These are phyloP conservation scores for Pestalotiopsis sp. DNA, from an alignment of 2,329 filamentous ascomycete genomes.

Conservation along the genomic window DNA sequence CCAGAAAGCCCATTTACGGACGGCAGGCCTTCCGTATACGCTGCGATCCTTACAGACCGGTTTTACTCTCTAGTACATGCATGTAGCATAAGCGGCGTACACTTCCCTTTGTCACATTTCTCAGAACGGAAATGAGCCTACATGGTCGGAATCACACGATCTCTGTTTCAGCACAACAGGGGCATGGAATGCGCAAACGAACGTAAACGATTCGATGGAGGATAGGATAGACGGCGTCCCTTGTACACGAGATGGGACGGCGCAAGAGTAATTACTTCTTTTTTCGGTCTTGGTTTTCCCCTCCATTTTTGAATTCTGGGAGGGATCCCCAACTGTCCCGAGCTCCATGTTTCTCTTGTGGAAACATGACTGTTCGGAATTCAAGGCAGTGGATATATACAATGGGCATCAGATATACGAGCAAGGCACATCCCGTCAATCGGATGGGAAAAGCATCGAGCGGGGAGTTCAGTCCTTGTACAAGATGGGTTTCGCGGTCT, in stretches of 20 bases:
- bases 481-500: not conserved
- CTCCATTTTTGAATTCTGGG: conserved; percentile 3
- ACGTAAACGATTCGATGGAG: not conserved
- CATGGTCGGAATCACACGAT: not conserved
- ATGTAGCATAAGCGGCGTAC: conserved; percentile 29
- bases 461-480: conserved; percentile 4
- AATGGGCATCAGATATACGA: conserved; percentile 2
- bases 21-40: conserved; percentile 4
- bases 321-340: not conserved
- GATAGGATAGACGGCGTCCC: conserved; percentile 16
- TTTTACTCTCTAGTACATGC: conserved; percentile 13
- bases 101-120: conserved; percentile 16
- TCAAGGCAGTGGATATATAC: not conserved
- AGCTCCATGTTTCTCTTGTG: not conserved
- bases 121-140: not conserved
- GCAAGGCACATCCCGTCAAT: not conserved
- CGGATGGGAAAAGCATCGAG: not conserved
- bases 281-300: conserved; percentile 2
- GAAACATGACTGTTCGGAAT: not conserved
- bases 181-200: not conserved
- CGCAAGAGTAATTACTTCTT: not conserved
- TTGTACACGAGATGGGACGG: conserved; percentile 20
- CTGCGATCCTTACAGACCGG: not conserved
- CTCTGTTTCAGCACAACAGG: not conserved
- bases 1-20: not conserved